Percentiles rank a stretch among this genome's conserved stretches.
phyloP scores from a whole-genome alignment of 495 filamentous ascomycete species.

The Saxophila tyrrhenica region DNA sequence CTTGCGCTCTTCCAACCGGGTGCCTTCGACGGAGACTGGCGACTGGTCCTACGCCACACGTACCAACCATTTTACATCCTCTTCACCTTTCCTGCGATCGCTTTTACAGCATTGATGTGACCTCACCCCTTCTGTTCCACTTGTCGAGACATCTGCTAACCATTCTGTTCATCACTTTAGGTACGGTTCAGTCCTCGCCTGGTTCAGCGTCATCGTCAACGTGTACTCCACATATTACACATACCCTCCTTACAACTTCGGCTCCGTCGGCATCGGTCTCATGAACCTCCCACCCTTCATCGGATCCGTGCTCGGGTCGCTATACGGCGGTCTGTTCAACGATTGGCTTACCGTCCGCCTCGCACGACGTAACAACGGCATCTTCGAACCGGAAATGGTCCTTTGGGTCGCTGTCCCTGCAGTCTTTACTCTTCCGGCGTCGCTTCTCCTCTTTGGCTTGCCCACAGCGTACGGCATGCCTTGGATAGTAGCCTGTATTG shows the following conservation, averaged over 20 bases:
- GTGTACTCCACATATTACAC: slow-evolving; percentile 1
- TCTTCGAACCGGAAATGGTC: slow-evolving; percentile 61
- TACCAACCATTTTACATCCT: slow-evolving; percentile 1
- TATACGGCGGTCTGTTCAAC: slow-evolving; percentile 39
- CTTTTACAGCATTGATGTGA: slow-evolving; percentile 8
- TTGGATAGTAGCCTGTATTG: slow-evolving; percentile 11
- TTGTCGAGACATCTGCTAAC: too few relatives aligned
- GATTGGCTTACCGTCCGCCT: slow-evolving; percentile 41
- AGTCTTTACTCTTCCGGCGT: slow-evolving; percentile 35
- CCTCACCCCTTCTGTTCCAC: too few relatives aligned
- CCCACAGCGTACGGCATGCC: slow-evolving; percentile 30
- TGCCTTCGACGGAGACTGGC: background rate
- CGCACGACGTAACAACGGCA: slow-evolving; percentile 45
- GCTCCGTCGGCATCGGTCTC: background rate
- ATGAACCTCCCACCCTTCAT: slow-evolving; percentile 31
- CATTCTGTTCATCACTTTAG: too few relatives aligned
- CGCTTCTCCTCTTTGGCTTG: slow-evolving; percentile 41
- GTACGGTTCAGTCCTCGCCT: too few relatives aligned
- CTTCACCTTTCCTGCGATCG: slow-evolving; percentile 2
- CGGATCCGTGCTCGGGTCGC: slow-evolving; percentile 38
- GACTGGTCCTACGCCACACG: background rate
- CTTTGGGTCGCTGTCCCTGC: slow-evolving; percentile 43
- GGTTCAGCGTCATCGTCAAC: slow-evolving; percentile 8
- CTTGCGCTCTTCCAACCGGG: background rate
- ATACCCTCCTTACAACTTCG: slow-evolving; percentile 10